These are phyloP conservation scores for Coemansia biformis DNA, from an alignment of 192 early-diverging fungal genomes.

Conservation along the genomic window DNA sequence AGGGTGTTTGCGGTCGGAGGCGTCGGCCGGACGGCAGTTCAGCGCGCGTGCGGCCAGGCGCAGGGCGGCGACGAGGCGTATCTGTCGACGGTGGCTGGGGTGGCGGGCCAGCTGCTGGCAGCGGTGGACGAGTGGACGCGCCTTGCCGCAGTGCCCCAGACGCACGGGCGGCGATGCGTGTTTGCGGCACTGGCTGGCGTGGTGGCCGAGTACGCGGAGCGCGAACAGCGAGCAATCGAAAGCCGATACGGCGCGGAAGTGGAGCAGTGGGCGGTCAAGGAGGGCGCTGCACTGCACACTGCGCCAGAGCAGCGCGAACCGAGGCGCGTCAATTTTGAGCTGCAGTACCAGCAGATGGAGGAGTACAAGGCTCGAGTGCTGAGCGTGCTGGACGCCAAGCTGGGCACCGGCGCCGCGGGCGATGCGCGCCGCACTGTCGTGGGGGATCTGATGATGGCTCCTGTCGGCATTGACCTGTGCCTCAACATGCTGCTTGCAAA, in stretches of 20 bases:
- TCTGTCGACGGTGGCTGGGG: slow-evolving; percentile 34
- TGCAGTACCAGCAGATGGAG: slow-evolving; percentile 39
- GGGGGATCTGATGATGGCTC: slow-evolving; percentile 29
- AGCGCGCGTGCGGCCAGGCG: slow-evolving; percentile 18
- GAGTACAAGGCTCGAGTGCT: slow-evolving; percentile 38
- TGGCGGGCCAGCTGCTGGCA: slow-evolving; percentile 23
- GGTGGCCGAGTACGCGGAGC: slow-evolving; percentile 33
- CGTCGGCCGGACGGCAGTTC: slow-evolving; percentile 14
- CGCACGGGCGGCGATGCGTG: slow-evolving; percentile 33
- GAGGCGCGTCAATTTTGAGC: slow-evolving; percentile 20
- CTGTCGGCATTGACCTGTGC: slow-evolving; percentile 66
- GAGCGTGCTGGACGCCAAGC: slow-evolving; percentile 16
- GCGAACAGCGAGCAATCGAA: slow-evolving; percentile 37
- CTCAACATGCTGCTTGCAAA: slow-evolving; percentile 85
- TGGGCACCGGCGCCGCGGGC: slow-evolving; percentile 9
- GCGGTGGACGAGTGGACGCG: slow-evolving; percentile 22
- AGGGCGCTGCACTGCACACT: too few relatives aligned
- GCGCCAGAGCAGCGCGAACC: slow-evolving; percentile 3
- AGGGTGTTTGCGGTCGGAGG: slow-evolving; percentile 23
- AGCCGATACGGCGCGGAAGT: slow-evolving; percentile 25
- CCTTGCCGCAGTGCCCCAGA: slow-evolving; percentile 10
- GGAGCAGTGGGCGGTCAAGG: slow-evolving; percentile 17
- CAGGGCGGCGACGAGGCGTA: slow-evolving; percentile 34
- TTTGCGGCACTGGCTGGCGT: slow-evolving; percentile 36
- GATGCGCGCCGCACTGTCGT: slow-evolving; percentile 26